phyloP scores from a whole-genome alignment of 148 eudicot species.

The Fallopia convolvulus region DNA sequence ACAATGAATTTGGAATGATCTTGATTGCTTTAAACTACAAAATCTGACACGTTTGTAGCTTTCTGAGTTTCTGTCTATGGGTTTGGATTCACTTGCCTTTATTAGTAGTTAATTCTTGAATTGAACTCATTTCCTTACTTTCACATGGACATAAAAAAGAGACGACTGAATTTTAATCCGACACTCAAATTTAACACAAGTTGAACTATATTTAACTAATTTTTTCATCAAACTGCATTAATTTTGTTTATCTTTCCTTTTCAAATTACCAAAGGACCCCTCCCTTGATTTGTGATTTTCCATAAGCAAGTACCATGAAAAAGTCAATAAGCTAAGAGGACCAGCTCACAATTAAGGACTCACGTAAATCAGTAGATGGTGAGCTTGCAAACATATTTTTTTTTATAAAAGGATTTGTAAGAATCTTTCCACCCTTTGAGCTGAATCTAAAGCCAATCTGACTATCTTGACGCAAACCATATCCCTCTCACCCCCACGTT shows the following conservation, averaged over 20 bases:
- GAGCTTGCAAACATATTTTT: background rate
- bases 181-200: background rate
- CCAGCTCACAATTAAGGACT: slow-evolving; percentile 2
- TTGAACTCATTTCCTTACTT: background rate
- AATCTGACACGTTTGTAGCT: background rate
- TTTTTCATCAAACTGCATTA: background rate
- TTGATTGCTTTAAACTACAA: background rate
- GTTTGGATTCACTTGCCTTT: no score
- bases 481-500: slow-evolving; percentile 3
- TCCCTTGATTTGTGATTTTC: background rate
- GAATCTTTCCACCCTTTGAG: background rate
- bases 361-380: background rate
- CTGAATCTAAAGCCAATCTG: slow-evolving; percentile 2
- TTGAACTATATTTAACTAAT: background rate
- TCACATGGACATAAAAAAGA: background rate
- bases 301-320: background rate
- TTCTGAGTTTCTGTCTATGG: no score
- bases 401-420: background rate
- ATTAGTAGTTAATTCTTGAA: background rate
- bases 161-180: no score
- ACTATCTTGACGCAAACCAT: background rate
- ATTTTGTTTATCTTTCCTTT: background rate
- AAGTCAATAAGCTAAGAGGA: slow-evolving; percentile 1
- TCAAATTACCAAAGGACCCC: background rate
- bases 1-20: background rate